Evolutionary conservation across 345 rosid species (phyloP).

Genomic region (Orychophragmus violaceus): DNA sequence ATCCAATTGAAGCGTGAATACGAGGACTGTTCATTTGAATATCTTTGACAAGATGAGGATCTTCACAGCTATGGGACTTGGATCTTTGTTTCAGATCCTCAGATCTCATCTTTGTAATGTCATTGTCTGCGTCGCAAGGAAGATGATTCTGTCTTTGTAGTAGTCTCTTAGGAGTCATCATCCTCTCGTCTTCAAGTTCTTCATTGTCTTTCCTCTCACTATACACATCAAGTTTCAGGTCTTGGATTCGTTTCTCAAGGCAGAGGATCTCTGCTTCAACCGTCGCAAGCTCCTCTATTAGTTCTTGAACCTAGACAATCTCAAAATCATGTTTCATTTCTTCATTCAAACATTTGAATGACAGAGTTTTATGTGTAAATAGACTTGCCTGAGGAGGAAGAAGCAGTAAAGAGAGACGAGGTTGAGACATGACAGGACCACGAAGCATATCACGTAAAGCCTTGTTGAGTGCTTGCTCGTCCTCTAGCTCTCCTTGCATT

Average conservation of each 20-base stretch:
- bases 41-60: slow-evolving; percentile 25
- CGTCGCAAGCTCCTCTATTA: slow-evolving; percentile 59
- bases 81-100: slow-evolving; percentile 36
- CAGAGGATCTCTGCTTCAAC: slow-evolving; percentile 78
- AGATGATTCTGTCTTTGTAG: slow-evolving; percentile 33
- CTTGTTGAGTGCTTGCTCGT: slow-evolving; percentile 49
- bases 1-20: slow-evolving; percentile 53
- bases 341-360: background rate
- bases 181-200: slow-evolving; percentile 33
- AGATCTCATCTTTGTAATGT: slow-evolving; percentile 10
- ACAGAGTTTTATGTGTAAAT: background rate
- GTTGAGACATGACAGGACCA: slow-evolving; percentile 52
- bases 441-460: slow-evolving; percentile 55
- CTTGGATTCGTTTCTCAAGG: slow-evolving; percentile 67
- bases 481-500: slow-evolving; percentile 60
- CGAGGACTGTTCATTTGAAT: slow-evolving; percentile 41
- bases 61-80: slow-evolving; percentile 45
- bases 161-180: slow-evolving; percentile 29
- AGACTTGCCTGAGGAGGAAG: slow-evolving; percentile 68
- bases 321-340: background rate
- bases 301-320: slow-evolving; percentile 54
- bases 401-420: slow-evolving; percentile 53
- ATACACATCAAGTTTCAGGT: slow-evolving; percentile 56
- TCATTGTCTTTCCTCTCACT: slow-evolving; percentile 36
- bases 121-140: slow-evolving; percentile 26